Conservation (phyloP, 148 eudicot species). For the Salicornia ramosissima region DNA sequence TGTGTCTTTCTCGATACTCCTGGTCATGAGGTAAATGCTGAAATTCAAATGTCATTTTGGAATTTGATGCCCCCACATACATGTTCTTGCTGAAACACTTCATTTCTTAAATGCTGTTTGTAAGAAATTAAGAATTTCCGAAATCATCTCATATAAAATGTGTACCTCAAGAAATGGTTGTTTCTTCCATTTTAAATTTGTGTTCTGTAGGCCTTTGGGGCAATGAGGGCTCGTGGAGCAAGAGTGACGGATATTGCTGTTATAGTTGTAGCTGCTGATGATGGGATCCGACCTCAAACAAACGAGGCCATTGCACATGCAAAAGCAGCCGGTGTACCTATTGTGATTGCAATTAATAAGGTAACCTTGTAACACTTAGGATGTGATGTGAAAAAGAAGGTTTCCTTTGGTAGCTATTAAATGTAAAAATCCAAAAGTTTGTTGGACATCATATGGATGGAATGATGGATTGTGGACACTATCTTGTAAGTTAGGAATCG, state of each 20-base stretch:
- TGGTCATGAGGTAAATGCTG: slow-evolving; percentile 93
- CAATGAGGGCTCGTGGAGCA: slow-evolving; percentile 99
- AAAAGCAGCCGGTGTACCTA: slow-evolving; percentile 95
- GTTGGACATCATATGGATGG: neutral
- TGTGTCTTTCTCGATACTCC: slow-evolving; percentile 99
- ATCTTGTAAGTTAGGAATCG: neutral
- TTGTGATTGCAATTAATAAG: slow-evolving; percentile 89
- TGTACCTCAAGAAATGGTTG: neutral
- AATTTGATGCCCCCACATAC: too few relatives aligned
- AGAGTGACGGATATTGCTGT: slow-evolving; percentile 94
- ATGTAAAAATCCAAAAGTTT: too few relatives aligned
- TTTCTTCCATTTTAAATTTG: slow-evolving; percentile 11
- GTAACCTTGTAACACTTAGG: slow-evolving; percentile 32
- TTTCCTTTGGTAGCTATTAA: neutral
- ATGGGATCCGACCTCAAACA: slow-evolving; percentile 94
- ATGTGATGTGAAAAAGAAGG: neutral
- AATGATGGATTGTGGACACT: neutral
- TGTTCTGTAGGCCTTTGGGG: slow-evolving; percentile 82
- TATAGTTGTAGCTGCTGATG: slow-evolving; percentile 97
- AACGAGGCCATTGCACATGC: slow-evolving; percentile 99
- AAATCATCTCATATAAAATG: neutral
- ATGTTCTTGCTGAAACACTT: too few relatives aligned
- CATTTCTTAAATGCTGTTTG: neutral
- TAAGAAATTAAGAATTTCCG: neutral
- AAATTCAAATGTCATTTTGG: slow-evolving; percentile 6